Conservation (phyloP, 106 monocot species). For the Acorus calamus region DNA sequence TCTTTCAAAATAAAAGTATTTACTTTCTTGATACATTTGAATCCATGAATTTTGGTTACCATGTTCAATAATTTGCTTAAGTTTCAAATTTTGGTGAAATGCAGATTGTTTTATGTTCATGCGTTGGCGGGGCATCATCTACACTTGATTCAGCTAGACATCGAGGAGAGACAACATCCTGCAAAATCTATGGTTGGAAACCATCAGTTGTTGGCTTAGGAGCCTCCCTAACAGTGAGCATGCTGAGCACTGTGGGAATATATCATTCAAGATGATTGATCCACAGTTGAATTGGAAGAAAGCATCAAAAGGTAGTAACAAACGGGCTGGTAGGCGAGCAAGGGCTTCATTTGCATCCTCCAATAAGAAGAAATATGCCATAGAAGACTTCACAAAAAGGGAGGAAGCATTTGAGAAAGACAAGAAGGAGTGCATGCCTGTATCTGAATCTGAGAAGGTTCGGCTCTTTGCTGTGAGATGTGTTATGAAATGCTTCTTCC, state of each 20-base stretch:
- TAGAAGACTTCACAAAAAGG: conserved; percentile 13
- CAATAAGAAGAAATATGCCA: conserved; percentile 11
- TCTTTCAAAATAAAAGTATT: no score
- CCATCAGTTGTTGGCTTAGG: conserved; percentile 19
- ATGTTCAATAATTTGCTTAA: no score
- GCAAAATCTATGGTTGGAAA: conserved; percentile 55
- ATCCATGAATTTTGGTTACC: no score
- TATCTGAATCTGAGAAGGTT: conserved; percentile 85
- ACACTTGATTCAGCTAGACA: conserved; percentile 14
- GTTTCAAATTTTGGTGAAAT: not conserved
- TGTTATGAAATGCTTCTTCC: not conserved
- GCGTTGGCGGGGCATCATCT: conserved; percentile 29
- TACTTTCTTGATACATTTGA: no score
- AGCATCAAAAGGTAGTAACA: conserved; percentile 36
- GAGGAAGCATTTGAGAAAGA: conserved; percentile 20
- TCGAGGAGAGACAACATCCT: conserved; percentile 24
- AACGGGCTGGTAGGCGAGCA: conserved; percentile 49
- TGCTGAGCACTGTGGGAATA: conserved; percentile 37
- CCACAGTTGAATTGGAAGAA: conserved; percentile 64
- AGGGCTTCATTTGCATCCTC: conserved; percentile 41
- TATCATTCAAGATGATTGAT: conserved; percentile 45
- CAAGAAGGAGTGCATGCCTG: conserved; percentile 40
- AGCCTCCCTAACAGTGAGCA: conserved; percentile 26
- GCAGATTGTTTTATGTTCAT: conserved; percentile 54
- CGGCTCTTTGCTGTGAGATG: not conserved